Evolutionary conservation across 257 asterid genomes (phyloP).

Genomic region (Solanum pennellii): DNA sequence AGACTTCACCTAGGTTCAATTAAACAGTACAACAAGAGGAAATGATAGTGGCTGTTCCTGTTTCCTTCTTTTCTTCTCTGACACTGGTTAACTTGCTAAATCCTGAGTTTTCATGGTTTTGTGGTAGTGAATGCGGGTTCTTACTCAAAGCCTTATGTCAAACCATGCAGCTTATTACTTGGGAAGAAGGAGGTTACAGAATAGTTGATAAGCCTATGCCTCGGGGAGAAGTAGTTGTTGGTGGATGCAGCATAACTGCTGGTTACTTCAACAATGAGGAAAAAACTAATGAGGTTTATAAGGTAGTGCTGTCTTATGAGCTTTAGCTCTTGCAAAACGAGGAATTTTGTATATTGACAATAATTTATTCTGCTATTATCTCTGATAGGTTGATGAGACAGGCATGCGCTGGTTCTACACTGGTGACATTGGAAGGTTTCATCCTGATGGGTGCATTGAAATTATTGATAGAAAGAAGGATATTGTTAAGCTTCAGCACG

Average conservation of each 20-base stretch:
- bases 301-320: constrained; percentile 24
- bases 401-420: constrained; percentile 94
- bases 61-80: not conserved
- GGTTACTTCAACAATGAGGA: constrained; percentile 79
- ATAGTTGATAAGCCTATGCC: constrained; percentile 78
- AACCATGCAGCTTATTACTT: constrained; percentile 65
- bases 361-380: not conserved
- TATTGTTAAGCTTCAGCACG: constrained; percentile 90
- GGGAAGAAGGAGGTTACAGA: constrained; percentile 93
- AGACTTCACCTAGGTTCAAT: not conserved
- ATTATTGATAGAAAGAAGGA: constrained; percentile 90
- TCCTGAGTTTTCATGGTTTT: not conserved
- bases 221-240: constrained; percentile 79
- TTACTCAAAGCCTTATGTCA: not conserved
- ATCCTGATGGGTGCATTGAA: constrained; percentile 87
- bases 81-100: not conserved
- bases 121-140: not conserved
- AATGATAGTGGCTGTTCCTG: not conserved
- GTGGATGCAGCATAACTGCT: constrained; percentile 82
- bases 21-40: not conserved
- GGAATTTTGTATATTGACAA: not conserved
- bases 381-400: constrained; percentile 60
- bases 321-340: not conserved
- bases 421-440: constrained; percentile 87
- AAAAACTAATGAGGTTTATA: constrained; percentile 70